Evolutionary conservation across 2,329 filamentous ascomycete genomes (phyloP).

Genomic region (Colletotrichum graminicola): DNA sequence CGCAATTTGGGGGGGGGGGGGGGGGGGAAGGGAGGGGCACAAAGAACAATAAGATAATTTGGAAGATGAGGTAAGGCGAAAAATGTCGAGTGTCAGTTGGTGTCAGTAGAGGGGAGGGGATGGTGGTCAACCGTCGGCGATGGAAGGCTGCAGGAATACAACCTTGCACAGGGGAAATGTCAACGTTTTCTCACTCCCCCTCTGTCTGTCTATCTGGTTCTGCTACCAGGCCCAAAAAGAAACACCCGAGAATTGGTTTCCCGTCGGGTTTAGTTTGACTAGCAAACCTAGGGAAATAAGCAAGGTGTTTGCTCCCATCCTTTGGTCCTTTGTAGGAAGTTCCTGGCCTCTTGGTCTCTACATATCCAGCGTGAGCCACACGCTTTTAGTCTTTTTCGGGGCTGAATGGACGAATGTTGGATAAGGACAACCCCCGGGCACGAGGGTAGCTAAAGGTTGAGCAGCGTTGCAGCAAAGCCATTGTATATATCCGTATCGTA

Average conservation of each 20-base stretch:
- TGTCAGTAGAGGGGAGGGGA: neutral
- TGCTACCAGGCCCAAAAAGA: neutral
- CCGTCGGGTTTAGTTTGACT: neutral
- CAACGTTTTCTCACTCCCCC: conserved; percentile 3
- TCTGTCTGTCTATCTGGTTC: too few species aligned
- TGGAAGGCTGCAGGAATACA: conserved; percentile 28
- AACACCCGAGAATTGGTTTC: neutral
- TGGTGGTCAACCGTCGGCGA: neutral
- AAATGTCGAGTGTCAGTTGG: conserved; percentile 15
- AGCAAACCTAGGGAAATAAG: conserved; percentile 20
- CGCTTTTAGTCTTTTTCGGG: neutral
- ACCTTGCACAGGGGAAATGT: conserved; percentile 10
- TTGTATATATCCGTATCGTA: neutral
- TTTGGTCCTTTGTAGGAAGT: neutral
- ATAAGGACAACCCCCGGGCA: neutral
- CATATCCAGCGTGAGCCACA: neutral
- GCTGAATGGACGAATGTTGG: neutral
- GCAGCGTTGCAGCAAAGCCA: neutral
- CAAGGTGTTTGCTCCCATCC: neutral
- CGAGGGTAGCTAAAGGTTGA: neutral
- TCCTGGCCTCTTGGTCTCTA: neutral
- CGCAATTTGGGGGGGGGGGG: neutral
- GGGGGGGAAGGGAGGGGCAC: neutral
- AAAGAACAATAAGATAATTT: conserved; percentile 20
- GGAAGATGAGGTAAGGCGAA: neutral